Evolutionary conservation across 2,329 filamentous ascomycete genomes (phyloP), one percentile per base, ranked within the genome.

Genomic region (Pseudopithomyces chartarum): DNA sequence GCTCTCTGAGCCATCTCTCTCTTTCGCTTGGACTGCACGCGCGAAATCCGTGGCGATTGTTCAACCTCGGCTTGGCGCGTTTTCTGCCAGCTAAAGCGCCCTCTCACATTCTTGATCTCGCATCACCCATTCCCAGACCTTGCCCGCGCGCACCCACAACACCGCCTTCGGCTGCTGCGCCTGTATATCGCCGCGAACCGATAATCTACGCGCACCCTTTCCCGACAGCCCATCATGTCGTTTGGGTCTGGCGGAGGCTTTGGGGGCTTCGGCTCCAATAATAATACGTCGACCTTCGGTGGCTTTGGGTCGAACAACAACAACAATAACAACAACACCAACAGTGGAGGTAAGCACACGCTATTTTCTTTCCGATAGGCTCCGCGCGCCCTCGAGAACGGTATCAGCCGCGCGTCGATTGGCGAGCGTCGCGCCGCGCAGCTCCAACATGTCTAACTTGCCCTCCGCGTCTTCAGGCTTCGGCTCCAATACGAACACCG

Each of bases 201-300:
- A 61, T 15, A 44, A 51, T 23, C 26, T 32, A 64, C 62, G 60
- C 69, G 69, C 67, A 60, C 62, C 58, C 55, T 58, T 57, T 58
- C 60, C 57, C 66, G 64, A 59, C 67, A 62, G 36, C 33, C 44
- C 61, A 73, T 56, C 45, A 74, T 75, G 72, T 73, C 71, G 55
- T 90, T 90, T 64, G 85, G 85, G 43, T 88, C 75, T 65, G 64
- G 77, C 59, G 70, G 67, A 58, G 70, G 67, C 54, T 74, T 73
- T 54, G 70, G 69, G 63, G 79, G 79, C 67, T 82, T 81, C 67
- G 79, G 79, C 63, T 71, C 77, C 50, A 76, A 70, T 58, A 70
- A 71, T 58, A 73, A 75, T 17, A 47, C 29, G 61, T 64, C 61
- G 50, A 61, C 63, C 60, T 73, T 73, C 68, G 78, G 70, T 56